phyloP scores from a whole-genome alignment of 2,329 filamentous ascomycete genomes.

The Thielaviopsis populi region DNA sequence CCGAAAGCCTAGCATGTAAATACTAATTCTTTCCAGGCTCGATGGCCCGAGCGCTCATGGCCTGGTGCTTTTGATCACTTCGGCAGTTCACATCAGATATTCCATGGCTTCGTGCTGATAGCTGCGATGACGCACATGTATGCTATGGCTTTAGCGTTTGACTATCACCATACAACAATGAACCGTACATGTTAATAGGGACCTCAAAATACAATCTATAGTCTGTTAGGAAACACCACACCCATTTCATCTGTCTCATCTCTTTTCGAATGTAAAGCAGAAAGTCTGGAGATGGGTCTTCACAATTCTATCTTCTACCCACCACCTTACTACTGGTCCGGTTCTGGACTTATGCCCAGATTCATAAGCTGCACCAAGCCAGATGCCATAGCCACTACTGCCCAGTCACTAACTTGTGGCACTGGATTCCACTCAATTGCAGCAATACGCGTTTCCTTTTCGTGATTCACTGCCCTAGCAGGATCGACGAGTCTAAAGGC shows the following conservation, averaged over 20 bases:
- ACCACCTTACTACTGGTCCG: neutral
- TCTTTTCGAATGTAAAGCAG: no score
- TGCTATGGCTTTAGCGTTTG: slow-evolving; percentile 71
- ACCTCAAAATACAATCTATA: slow-evolving; percentile 6
- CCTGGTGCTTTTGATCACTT: slow-evolving; percentile 79
- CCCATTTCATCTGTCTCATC: no score
- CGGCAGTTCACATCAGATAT: slow-evolving; percentile 91
- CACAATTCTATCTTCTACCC: slow-evolving; percentile 21
- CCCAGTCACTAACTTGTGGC: slow-evolving; percentile 48
- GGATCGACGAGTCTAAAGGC: slow-evolving; percentile 23
- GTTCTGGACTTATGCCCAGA: slow-evolving; percentile 31
- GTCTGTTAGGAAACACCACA: neutral
- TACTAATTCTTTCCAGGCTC: slow-evolving; percentile 32
- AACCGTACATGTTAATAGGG: slow-evolving; percentile 33
- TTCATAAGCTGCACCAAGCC: slow-evolving; percentile 54
- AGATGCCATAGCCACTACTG: slow-evolving; percentile 49
- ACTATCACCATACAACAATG: slow-evolving; percentile 57
- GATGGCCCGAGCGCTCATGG: slow-evolving; percentile 66
- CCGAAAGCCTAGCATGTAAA: neutral
- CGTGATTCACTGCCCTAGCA: slow-evolving; percentile 38
- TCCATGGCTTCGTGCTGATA: slow-evolving; percentile 75
- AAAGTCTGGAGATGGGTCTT: neutral
- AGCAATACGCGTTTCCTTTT: slow-evolving; percentile 47
- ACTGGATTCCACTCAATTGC: slow-evolving; percentile 56
- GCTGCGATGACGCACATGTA: slow-evolving; percentile 71